phyloP scores from a whole-genome alignment of 805 yeast species.

The Lachancea fermentati region DNA sequence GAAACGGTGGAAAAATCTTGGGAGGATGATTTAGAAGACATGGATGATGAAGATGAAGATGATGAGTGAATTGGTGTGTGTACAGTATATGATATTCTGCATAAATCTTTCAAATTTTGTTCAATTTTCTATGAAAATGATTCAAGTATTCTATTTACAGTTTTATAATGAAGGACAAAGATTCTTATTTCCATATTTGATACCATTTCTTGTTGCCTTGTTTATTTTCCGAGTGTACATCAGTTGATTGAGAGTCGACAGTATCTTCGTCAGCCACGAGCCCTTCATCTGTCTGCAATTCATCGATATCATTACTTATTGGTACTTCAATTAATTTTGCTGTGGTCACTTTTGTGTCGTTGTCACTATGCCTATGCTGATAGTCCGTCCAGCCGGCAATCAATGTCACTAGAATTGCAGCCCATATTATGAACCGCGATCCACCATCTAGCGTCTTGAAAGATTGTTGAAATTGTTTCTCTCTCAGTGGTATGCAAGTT shows the following conservation, averaged over 20 bases:
- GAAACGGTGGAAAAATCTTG: constrained; percentile 94
- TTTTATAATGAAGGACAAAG: neutral
- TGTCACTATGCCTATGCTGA: constrained; percentile 38
- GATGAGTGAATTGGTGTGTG: constrained; percentile 24
- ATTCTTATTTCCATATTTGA: constrained; percentile 1
- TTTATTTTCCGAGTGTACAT: neutral
- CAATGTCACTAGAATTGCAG: constrained; percentile 42
- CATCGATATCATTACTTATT: too few species aligned
- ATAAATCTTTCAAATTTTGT: neutral
- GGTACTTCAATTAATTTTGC: constrained; percentile 2
- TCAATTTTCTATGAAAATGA: neutral
- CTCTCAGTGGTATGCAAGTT: constrained; percentile 17
- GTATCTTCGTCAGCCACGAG: too few species aligned
- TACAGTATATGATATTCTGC: neutral
- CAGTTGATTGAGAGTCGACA: too few species aligned
- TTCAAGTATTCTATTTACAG: too few species aligned
- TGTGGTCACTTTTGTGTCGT: constrained; percentile 30
- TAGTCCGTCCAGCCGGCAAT: constrained; percentile 55
- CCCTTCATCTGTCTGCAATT: too few species aligned
- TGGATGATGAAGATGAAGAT: constrained; percentile 36
- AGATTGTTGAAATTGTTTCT: constrained; percentile 40
- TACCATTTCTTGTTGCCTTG: constrained; percentile 1
- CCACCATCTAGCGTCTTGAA: constrained; percentile 49
- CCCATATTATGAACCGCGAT: constrained; percentile 47
- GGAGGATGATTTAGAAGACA: constrained; percentile 63